Base-by-base conservation (phyloP, 2,329 filamentous ascomycete genomes). In the Beauveria brongniartii region DNA sequence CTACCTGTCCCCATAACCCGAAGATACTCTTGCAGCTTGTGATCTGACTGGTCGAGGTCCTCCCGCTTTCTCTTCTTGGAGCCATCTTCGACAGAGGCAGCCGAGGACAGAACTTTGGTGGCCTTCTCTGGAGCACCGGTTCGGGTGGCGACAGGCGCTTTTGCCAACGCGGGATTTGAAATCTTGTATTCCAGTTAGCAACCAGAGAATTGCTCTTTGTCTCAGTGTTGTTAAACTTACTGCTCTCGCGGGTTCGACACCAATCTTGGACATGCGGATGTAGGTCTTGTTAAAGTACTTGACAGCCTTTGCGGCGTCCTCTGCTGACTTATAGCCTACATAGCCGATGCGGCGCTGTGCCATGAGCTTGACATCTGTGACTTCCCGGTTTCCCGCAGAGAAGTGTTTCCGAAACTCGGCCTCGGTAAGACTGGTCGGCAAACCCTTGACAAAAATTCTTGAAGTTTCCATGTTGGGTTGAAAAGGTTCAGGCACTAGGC, bases 251-350 rank as follows among this genome's bases (percentile, higher is more conserved):
- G 94, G 78, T 77, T 97, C 92, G 64, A 97, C 94, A 34, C 82
- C 83, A 69, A 99, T 92, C 78, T 88, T 95, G 62, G 92, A 96
- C 90, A 97, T 94, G 68, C 92, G 91, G 69, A 99, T 91, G 75
- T 92, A 99, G 65, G 92, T 88, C 72, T 85, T 91, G 80, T 99
- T 92, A 81, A 97, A 97, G 78, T 96, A 96, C 74, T 90, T 92
- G 72, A 95, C 89, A 50, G 94, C 93, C 70, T 87, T 84, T 61
- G 84, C 80, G 61, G 94, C 94, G 71, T 91, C 88, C 64, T 93
- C 85, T 16, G 89, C 79, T 56, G 84, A 90, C 76, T 90, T 92
- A 80, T 93, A 97, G 64, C 94, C 94, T 63, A 99, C 86, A 81
- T 96, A 99, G 68, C 92, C 94, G 74, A 99, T 97, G 67, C 92